Conservation (phyloP, 176 grass and related monocot genomes). For the Triticum urartu region DNA sequence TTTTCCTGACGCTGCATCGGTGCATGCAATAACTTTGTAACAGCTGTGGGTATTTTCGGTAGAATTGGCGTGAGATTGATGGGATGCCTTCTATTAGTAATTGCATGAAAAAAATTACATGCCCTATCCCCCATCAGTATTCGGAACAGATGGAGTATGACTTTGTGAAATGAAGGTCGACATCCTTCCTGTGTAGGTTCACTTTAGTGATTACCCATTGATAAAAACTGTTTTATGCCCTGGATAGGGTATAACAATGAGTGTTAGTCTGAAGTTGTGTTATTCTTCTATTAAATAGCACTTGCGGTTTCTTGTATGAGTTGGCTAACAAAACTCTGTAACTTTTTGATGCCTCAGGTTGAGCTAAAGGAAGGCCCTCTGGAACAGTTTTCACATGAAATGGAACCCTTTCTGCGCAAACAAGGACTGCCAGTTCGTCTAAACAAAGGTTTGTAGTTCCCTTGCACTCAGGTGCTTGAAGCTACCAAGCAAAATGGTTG, state of each 20-base stretch:
- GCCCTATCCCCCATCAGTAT: neutral
- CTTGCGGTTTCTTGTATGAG: neutral
- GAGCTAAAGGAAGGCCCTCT: conserved; percentile 94
- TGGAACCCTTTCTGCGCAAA: conserved; percentile 85
- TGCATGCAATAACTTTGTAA: neutral
- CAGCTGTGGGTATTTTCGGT: neutral
- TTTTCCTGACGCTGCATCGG: no score
- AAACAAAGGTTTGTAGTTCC: conserved; percentile 70
- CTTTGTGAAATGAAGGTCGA: neutral
- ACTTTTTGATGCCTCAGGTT: conserved; percentile 40
- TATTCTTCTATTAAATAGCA: neutral
- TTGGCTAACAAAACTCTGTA: neutral
- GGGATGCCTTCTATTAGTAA: neutral
- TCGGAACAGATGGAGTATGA: neutral
- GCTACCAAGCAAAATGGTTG: neutral
- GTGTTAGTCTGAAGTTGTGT: neutral
- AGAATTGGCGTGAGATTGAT: neutral
- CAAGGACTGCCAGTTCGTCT: conserved; percentile 90
- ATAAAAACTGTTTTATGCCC: neutral
- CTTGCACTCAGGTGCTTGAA: neutral
- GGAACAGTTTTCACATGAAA: conserved; percentile 94
- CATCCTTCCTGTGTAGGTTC: neutral
- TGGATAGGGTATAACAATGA: neutral
- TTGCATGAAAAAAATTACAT: neutral
- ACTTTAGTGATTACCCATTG: neutral